Evolutionary conservation across 345 rosid genomes (phyloP), one percentile per base, ranked within the genome.

Genomic region (Arabidopsis suecica): DNA sequence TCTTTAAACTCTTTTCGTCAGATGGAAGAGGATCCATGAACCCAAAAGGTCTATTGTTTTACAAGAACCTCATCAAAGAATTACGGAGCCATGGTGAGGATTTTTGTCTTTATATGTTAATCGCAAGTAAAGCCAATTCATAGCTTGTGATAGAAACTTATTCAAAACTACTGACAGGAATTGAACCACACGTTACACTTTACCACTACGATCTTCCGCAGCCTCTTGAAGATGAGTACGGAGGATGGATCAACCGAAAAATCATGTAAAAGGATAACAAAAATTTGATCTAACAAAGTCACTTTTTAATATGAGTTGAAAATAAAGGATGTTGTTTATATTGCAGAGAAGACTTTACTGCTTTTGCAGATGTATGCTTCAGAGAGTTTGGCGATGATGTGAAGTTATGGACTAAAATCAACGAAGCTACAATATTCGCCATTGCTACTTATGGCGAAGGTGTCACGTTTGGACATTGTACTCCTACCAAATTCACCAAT

Each of bases 311-410:
- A 11, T 22, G 25, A 48, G 7, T 18, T 58, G 25, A 25, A 12
- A 12, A 44, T 3, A 25, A 38, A 7, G 1, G 13, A 14, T 38
- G 13, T 53, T 56, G 34, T 48, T 37, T 37, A 45, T 50, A 50
- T 58, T 84, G 88, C 88, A 89, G 96, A 81, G 73, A 84, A 50
- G 97, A 92, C 73, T 92, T 90, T 83, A 84, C 89, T 58, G 32
- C 32, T 28, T 28, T 28, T 28, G 32, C 32, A 28, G 32, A 28
- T 28, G 32, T 28, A 28, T 28, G 83, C 82, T 93, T 88, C 68
- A 82, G 81, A 58, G 93, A 90, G 79, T 90, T 93, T 33, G 96
- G 98, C 3, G 82, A 87, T 7, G 82, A 89, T 65, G 86, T 90
- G 70, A 79, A 75, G 33, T 47, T 86, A 69, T 93, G 96, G 98